phyloP scores from a whole-genome alignment of 1,284 basidiomycete genomes.

The Cronartium ribicola region DNA sequence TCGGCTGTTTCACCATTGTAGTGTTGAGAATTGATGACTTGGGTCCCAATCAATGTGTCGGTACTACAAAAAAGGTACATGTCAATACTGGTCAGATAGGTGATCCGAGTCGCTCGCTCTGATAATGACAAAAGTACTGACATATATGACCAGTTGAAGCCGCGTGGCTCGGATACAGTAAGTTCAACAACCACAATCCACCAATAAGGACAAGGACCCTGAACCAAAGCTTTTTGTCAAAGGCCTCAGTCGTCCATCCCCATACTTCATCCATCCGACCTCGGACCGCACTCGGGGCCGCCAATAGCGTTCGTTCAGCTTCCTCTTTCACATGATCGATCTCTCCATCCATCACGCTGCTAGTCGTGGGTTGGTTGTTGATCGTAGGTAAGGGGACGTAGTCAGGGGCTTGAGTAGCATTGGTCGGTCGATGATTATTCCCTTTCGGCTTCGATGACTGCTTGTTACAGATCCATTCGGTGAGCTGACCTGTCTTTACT shows the following conservation, averaged over 20 bases:
- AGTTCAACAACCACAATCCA: constrained; percentile 33
- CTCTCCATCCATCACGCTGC: not conserved
- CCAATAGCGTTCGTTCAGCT: not conserved
- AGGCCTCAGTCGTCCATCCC: not conserved
- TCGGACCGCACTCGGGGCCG: not conserved
- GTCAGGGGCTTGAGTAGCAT: not conserved
- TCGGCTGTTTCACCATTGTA: too few relatives aligned
- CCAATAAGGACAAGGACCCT: constrained; percentile 3
- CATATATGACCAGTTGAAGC: constrained; percentile 32
- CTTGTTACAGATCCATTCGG: constrained; percentile 34
- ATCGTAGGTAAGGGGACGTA: not conserved
- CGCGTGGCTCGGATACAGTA: constrained; percentile 21
- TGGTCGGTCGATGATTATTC: not conserved
- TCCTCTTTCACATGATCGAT: constrained; percentile 4
- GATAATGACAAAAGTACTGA: constrained; percentile 4
- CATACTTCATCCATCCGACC: not conserved
- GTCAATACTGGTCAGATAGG: too few relatives aligned
- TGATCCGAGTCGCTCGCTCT: too few relatives aligned
- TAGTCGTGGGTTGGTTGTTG: not conserved
- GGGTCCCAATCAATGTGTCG: not conserved
- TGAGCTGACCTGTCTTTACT: constrained; percentile 12
- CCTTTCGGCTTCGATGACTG: constrained; percentile 2
- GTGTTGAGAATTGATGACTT: not conserved
- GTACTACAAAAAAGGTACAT: not conserved
- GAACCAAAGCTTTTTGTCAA: constrained; percentile 7